These are phyloP conservation scores for Suillus paluster DNA, from an alignment of 768 basidiomycete species.

Conservation along the genomic window DNA sequence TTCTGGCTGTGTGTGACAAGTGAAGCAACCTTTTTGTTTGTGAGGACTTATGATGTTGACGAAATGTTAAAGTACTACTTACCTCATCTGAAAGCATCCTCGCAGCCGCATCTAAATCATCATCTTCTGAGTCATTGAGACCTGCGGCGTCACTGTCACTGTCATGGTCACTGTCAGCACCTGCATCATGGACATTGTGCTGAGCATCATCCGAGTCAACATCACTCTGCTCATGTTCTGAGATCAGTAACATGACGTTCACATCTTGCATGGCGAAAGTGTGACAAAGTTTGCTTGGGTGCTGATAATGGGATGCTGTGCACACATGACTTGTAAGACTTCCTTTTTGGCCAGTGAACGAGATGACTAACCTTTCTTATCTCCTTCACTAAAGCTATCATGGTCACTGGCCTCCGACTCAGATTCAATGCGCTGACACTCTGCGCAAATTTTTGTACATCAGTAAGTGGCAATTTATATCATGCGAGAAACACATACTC, in stretches of 20 bases:
- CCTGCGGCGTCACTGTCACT: background rate
- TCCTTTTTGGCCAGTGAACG: background rate
- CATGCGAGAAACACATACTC: background rate
- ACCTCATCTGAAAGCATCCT: background rate
- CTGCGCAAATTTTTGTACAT: background rate
- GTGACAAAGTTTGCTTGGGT: background rate
- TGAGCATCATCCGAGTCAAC: background rate
- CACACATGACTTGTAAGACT: background rate
- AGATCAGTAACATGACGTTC: background rate
- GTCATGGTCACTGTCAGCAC: background rate
- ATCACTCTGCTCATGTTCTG: background rate
- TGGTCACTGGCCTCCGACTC: background rate
- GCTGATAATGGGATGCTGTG: background rate
- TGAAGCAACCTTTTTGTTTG: background rate
- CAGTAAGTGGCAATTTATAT: background rate
- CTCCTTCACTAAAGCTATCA: background rate
- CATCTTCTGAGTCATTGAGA: constrained; percentile 1
- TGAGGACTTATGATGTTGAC: background rate
- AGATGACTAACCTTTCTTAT: constrained; percentile 1
- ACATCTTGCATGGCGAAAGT: background rate
- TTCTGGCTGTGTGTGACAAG: background rate
- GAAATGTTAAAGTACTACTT: background rate
- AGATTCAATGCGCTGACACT: background rate
- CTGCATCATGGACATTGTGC: background rate
- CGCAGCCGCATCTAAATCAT: background rate